Evolutionary conservation across 208 protist genomes (phyloP).

Genomic region (Acanthamoeba divionensis): DNA sequence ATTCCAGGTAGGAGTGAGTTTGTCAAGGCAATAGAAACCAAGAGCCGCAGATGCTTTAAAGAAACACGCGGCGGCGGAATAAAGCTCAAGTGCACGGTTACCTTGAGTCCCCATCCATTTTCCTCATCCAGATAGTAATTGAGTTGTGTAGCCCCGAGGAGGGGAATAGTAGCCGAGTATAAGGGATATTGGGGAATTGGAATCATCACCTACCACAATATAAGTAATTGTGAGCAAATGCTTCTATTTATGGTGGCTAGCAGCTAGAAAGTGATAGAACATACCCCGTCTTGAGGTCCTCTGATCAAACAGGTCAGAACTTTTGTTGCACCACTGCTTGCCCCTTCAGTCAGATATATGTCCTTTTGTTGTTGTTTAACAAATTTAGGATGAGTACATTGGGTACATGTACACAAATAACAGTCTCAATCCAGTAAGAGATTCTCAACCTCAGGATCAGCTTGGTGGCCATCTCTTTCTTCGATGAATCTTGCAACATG

Average conservation of each 20-base stretch:
- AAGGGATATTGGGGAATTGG: constrained; percentile 99
- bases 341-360: constrained; percentile 97
- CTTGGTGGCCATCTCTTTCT: constrained; percentile 85
- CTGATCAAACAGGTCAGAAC: constrained; percentile 59
- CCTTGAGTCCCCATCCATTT: constrained; percentile 86
- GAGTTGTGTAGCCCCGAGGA: constrained; percentile 88
- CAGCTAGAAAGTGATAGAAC: neutral
- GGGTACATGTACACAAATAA: neutral
- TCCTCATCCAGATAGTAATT: constrained; percentile 94
- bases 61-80: neutral
- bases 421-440: neutral
- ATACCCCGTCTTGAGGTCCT: constrained; percentile 79
- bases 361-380: constrained; percentile 55
- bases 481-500: constrained; percentile 93
- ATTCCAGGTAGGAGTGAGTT: neutral
- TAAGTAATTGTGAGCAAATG: neutral
- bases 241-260: neutral
- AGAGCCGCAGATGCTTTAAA: no score
- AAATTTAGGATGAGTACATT: neutral
- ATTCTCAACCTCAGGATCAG: constrained; percentile 64
- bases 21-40: no score
- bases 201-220: constrained; percentile 84
- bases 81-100: neutral
- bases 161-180: constrained; percentile 95
- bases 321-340: constrained; percentile 87